Base-by-base conservation (phyloP, 345 rosid genomes). In the Salix arbutifolia region DNA sequence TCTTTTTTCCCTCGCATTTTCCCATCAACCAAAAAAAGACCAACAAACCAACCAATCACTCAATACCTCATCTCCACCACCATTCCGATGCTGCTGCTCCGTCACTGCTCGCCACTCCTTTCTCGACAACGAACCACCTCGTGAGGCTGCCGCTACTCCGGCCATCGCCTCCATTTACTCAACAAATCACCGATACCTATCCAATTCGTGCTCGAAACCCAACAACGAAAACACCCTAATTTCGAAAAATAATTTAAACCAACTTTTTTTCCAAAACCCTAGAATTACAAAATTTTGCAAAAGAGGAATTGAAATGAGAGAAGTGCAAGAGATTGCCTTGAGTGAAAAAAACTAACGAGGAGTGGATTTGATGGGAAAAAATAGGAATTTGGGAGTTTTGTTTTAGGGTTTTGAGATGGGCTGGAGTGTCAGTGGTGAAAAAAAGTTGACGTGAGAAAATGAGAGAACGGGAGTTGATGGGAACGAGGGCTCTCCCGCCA, bases 31-130 rank as follows among this genome's bases (percentile, higher is more conserved):
- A 64, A 71, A 30, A 31, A 31, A 61, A 11, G 26, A 28, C 26
- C 26, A 66, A 26, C 38, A 42, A 7, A 42, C 28, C 50, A 23
- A 4, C 1, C 26, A n/a, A 61, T 19, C 64, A 28, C 23, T 26
- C 17, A 25, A 50, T 58, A 80, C 40, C 71, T 85, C 86, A 80
- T 88, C 95, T 79, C 90, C 94, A 60, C 87, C 85, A 5, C 77
- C 77, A 79, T 84, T 90, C 61, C 90, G 89, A 66, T 90, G 96
- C 61, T 86, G 88, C 69, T 66, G 52, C 71, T 96, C 99, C 21
- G 98, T 85, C 73, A 90, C 90, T 38, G 97, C 98, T 50, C 97
- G 98, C 98, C 99, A 92, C 83, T 94, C 97, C 85, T 94, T 94
- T 82, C 97, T 78, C 16, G 89, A 64, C 80, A 90, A 74, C 64